Base-by-base conservation (phyloP, 139 green algal species). In the Bryopsis sp. region DNA sequence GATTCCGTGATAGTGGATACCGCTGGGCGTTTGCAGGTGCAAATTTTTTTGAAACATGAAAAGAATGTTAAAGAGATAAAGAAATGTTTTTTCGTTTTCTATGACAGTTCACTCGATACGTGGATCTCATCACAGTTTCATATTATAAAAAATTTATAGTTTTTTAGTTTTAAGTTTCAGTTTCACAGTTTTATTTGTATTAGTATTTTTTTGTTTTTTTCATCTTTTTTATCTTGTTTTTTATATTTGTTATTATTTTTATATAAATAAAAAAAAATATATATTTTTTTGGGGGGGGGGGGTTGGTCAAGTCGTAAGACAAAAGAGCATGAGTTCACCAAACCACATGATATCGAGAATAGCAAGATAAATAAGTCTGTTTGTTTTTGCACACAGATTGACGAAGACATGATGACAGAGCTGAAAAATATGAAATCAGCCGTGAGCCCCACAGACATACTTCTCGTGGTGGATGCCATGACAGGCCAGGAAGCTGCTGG, bases 401-500 rank as follows among this genome's bases (percentile, higher is more conserved):
- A 97, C 70, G 77, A 80, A 15, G 67, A 76, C 43, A 90, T 97
- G 85, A 97, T 97, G 92, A 64, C 59, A 5, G 93, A 98, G 86
- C 84, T 98, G 58, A 70, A 75, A 26, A 39, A 85, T 54, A 90
- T 91, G 65, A 94, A 95, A 75, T 64, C 67, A 1, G 76, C 72
- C 1, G 80, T 95, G 5, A 79, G 81, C 29, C 93, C 94, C 8
- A 89, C 81, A 26, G 94, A 99, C 74, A 93, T 90, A 29, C 84
- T 99, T 71, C 82, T 99, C 48, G 94, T 98, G 38, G 93, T 99
- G 46, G 94, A 99, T 67, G 94, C 94, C 29, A 99, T 99, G 94
- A 99, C 94, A n/a, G 94, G 94, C 5, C 94, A 99, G 76, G 80
- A 86, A 72, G 80, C 80, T 29, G 80, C 80, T 3, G 62, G 58